These are phyloP conservation scores for Vaccinium macrocarpon DNA, from an alignment of 148 eudicot genomes.

Conservation along the genomic window DNA sequence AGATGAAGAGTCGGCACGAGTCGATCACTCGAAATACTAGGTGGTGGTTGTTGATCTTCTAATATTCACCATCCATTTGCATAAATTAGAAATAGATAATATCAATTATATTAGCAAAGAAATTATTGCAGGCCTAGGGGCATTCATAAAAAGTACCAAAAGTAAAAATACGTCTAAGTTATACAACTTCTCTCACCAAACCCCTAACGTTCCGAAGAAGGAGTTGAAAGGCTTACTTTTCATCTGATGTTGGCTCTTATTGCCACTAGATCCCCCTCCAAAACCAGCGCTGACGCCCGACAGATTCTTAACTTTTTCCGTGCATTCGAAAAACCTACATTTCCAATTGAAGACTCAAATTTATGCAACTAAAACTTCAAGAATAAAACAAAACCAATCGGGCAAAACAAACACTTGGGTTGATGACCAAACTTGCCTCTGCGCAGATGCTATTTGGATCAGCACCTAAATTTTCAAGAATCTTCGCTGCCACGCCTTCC, in stretches of 20 bases:
- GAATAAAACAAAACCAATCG: neutral
- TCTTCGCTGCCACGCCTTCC: slow-evolving; percentile 93
- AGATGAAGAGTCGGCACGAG: too few relatives aligned
- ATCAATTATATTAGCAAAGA: too few relatives aligned
- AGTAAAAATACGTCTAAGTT: too few relatives aligned
- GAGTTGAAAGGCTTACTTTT: slow-evolving; percentile 6
- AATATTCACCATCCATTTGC: too few relatives aligned
- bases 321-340: slow-evolving; percentile 89
- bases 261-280: slow-evolving; percentile 73
- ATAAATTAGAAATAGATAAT: too few relatives aligned
- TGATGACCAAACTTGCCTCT: slow-evolving; percentile 42
- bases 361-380: neutral
- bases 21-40: too few relatives aligned
- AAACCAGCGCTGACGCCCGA: slow-evolving; percentile 83
- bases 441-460: slow-evolving; percentile 84
- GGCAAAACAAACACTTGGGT: neutral
- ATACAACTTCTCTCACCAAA: too few relatives aligned
- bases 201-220: too few relatives aligned
- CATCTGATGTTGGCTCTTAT: slow-evolving; percentile 89
- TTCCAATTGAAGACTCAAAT: neutral
- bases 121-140: too few relatives aligned
- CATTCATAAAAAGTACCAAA: too few relatives aligned
- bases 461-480: slow-evolving; percentile 86
- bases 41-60: too few relatives aligned
- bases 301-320: slow-evolving; percentile 81